Conservation (phyloP, 805 yeast genomes). For the Komagataella ulmi region DNA sequence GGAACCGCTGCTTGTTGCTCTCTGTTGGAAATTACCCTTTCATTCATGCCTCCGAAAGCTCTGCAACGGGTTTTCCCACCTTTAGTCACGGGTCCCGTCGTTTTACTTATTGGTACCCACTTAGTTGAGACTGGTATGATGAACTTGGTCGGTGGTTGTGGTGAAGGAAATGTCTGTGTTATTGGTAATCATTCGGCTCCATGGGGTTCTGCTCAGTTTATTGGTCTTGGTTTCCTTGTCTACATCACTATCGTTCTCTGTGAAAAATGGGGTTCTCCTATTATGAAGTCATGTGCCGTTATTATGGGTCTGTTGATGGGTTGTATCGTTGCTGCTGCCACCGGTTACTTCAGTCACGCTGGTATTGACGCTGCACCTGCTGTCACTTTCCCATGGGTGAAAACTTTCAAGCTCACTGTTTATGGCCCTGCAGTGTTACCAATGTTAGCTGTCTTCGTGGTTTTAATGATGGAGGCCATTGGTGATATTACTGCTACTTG, state of each 20-base stretch:
- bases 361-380: slow-evolving; percentile 62
- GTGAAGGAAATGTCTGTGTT: slow-evolving; percentile 7
- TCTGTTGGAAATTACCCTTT: slow-evolving; percentile 53
- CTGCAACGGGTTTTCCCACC: slow-evolving; percentile 77
- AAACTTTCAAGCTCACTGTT: slow-evolving; percentile 62
- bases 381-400: slow-evolving; percentile 78
- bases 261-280: slow-evolving; percentile 87
- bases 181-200: slow-evolving; percentile 18
- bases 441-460: slow-evolving; percentile 69
- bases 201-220: slow-evolving; percentile 81
- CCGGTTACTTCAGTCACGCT: slow-evolving; percentile 58
- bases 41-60: slow-evolving; percentile 64
- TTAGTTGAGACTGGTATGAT: slow-evolving; percentile 61
- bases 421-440: slow-evolving; percentile 86
- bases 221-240: slow-evolving; percentile 82
- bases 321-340: slow-evolving; percentile 86
- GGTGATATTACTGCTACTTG: slow-evolving; percentile 93
- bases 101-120: slow-evolving; percentile 64
- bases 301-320: slow-evolving; percentile 76
- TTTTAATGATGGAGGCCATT: slow-evolving; percentile 83
- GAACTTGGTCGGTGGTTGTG: slow-evolving; percentile 85
- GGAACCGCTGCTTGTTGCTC: slow-evolving; percentile 77
- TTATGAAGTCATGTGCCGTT: slow-evolving; percentile 90
- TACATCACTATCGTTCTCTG: slow-evolving; percentile 58
- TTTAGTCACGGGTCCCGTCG: slow-evolving; percentile 88